phyloP scores from a whole-genome alignment of 352 stramenopile species.

The Phytopythium kandeliae region DNA sequence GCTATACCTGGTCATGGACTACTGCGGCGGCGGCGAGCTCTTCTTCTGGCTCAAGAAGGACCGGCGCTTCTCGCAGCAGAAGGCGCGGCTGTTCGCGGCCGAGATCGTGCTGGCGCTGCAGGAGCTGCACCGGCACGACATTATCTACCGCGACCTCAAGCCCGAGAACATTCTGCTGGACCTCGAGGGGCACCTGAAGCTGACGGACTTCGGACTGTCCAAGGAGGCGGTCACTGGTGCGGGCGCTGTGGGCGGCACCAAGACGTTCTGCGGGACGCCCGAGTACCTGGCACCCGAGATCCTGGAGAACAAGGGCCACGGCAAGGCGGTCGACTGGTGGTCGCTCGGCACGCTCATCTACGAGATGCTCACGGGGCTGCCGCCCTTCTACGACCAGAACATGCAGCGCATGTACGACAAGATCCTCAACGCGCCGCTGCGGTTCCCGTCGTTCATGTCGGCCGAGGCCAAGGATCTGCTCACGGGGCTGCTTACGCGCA shows the following conservation, averaged over 20 bases:
- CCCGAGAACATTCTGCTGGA: conserved; percentile 95
- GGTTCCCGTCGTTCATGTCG: conserved; percentile 89
- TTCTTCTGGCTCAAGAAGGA: conserved; percentile 96
- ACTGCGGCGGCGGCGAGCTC: conserved; percentile 91
- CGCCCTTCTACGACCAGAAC: conserved; percentile 93
- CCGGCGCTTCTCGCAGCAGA: conserved; percentile 90
- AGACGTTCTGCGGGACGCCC: conserved; percentile 92
- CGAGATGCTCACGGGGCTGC: conserved; percentile 91
- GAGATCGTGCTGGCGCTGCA: conserved; percentile 93
- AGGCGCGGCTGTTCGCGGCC: conserved; percentile 88
- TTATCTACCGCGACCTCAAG: conserved; percentile 97
- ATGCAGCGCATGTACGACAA: conserved; percentile 95
- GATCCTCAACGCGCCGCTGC: conserved; percentile 89
- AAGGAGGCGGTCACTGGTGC: conserved; percentile 89
- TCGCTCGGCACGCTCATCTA: conserved; percentile 92
- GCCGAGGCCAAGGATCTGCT: conserved; percentile 85
- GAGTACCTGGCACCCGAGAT: conserved; percentile 95
- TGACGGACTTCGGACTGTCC: conserved; percentile 95
- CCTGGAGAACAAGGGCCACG: conserved; percentile 91
- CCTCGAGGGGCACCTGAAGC: conserved; percentile 90
- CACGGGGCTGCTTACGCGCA: conserved; percentile 79
- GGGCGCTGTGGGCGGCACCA: conserved; percentile 71
- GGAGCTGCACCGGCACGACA: conserved; percentile 91
- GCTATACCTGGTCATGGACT: conserved; percentile 94
- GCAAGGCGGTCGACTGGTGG: conserved; percentile 89